phyloP scores from a whole-genome alignment of 106 monocot species.

The Hemerocallis citrina region DNA sequence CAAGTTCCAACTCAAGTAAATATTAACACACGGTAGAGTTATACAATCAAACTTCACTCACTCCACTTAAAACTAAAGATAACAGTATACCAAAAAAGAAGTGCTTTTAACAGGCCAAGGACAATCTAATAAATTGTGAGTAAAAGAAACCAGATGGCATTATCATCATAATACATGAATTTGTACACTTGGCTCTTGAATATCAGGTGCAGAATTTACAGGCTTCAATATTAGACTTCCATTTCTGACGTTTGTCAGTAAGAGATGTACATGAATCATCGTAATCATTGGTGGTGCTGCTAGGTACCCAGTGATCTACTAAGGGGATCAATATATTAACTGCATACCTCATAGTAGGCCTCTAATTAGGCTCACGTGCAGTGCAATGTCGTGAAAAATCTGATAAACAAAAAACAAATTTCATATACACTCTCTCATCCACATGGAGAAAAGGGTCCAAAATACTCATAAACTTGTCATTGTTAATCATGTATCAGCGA shows the following conservation, averaged over 20 bases:
- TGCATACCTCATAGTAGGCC: conserved; percentile 88
- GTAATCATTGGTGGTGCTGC: conserved; percentile 7
- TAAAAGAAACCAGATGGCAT: too few species aligned
- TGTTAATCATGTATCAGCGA: conserved; percentile 36
- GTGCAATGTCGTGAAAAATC: conserved; percentile 84
- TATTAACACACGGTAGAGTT: too few species aligned
- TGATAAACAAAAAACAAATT: conserved; percentile 35
- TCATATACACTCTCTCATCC: conserved; percentile 29
- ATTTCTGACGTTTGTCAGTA: conserved; percentile 31
- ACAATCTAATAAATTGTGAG: too few species aligned
- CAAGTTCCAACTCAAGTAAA: too few species aligned
- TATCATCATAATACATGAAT: too few species aligned
- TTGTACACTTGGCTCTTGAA: too few species aligned
- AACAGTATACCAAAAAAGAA: too few species aligned
- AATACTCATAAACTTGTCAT: conserved; percentile 27
- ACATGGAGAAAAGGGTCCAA: conserved; percentile 48
- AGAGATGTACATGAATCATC: conserved; percentile 37
- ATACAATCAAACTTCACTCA: too few species aligned
- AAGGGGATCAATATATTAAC: conserved; percentile 64
- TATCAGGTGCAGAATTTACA: too few species aligned
- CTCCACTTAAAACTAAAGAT: too few species aligned
- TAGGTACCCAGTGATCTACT: conserved; percentile 74
- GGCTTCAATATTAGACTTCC: conserved; percentile 40
- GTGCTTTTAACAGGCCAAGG: too few species aligned
- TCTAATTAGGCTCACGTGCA: conserved; percentile 48